Evolutionary conservation across 1,284 basidiomycete genomes (phyloP).

Genomic region (Rhodotorula sp.): DNA sequence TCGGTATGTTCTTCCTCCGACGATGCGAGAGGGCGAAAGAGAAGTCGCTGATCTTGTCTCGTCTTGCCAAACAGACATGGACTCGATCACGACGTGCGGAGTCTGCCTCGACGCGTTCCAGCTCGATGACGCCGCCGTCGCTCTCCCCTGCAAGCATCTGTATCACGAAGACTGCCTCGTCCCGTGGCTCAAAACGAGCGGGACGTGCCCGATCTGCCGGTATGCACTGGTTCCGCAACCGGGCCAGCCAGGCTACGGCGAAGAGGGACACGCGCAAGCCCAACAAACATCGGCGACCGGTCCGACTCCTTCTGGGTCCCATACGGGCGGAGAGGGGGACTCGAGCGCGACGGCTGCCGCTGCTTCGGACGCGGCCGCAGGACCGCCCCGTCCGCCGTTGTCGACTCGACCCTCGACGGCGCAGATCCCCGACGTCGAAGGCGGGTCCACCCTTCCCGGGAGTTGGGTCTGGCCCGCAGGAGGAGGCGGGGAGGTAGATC

Average conservation of each 20-base stretch:
- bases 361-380: background rate
- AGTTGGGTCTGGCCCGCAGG: constrained; percentile 15
- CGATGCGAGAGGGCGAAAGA: no score
- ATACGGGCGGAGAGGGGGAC: no score
- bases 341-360: background rate
- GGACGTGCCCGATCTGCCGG: constrained; percentile 81
- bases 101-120: constrained; percentile 46
- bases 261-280: background rate
- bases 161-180: constrained; percentile 77
- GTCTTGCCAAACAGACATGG: constrained; percentile 53
- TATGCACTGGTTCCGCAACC: constrained; percentile 49
- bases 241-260: constrained; percentile 23
- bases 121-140: constrained; percentile 51
- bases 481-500: background rate
- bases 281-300: background rate
- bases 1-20: constrained; percentile 52
- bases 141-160: constrained; percentile 68
- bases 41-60: no score
- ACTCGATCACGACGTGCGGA: constrained; percentile 45
- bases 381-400: background rate
- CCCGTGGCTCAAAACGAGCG: constrained; percentile 77
- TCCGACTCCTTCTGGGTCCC: no score
- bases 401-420: constrained; percentile 13
- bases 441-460: constrained; percentile 24
- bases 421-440: constrained; percentile 16